Percentiles rank a stretch among this genome's conserved stretches.
Evolutionary conservation across 164 flowering plant species (phyloP).

Genomic region (Kalanchoe fedtschenkoi): DNA sequence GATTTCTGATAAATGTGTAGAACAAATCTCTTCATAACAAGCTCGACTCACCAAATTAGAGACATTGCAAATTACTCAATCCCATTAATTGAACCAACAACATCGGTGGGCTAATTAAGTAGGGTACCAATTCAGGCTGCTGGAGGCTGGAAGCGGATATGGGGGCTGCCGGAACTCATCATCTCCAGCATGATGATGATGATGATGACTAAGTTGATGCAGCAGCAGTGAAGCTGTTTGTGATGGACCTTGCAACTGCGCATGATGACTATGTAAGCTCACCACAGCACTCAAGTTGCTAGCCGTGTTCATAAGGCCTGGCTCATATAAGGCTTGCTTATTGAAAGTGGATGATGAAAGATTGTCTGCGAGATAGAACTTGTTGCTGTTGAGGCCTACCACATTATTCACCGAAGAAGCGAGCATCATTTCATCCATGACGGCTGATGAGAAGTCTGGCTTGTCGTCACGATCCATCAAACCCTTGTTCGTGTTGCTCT

Average conservation of each 20-base stretch:
- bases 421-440: constrained; percentile 39
- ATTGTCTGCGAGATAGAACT: background rate
- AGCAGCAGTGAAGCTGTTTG: background rate
- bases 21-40: too few species aligned
- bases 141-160: background rate
- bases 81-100: constrained; percentile 1
- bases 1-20: too few species aligned
- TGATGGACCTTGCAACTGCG: background rate
- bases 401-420: constrained; percentile 11
- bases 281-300: background rate
- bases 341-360: constrained; percentile 5
- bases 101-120: background rate
- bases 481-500: constrained; percentile 46
- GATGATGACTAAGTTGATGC: background rate
- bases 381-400: constrained; percentile 7
- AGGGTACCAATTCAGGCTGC: constrained; percentile 5
- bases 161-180: constrained; percentile 1
- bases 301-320: background rate
- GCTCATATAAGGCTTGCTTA: background rate
- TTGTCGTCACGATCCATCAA: constrained; percentile 51
- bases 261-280: background rate
- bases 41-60: too few species aligned
- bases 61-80: background rate
- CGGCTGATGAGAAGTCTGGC: constrained; percentile 21
- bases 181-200: background rate